These are phyloP conservation scores for Copromyces sp. DNA, from an alignment of 495 filamentous ascomycete genomes.

Conservation along the genomic window DNA sequence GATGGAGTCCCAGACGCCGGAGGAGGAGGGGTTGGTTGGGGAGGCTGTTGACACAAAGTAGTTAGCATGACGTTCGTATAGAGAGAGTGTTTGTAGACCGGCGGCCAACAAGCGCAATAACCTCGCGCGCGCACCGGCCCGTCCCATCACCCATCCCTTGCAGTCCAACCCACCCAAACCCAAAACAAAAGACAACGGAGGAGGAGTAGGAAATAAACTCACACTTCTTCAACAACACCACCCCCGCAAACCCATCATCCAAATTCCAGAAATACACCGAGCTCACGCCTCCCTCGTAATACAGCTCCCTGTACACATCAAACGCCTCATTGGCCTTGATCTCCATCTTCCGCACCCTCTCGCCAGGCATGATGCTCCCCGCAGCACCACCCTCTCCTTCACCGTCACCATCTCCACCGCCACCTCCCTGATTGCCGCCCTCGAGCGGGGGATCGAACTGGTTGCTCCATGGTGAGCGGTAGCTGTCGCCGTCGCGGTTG, in stretches of 20 bases:
- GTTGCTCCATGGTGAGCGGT: constrained; percentile 95
- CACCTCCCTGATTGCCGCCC: constrained; percentile 32
- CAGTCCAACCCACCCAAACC: neutral
- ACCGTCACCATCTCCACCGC: constrained; percentile 25
- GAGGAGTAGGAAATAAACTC: constrained; percentile 15
- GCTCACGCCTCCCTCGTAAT: constrained; percentile 92
- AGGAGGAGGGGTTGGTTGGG: constrained; percentile 48
- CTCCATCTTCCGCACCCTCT: constrained; percentile 87
- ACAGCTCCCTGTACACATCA: constrained; percentile 93
- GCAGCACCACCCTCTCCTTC: constrained; percentile 52
- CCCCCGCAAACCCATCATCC: constrained; percentile 96
- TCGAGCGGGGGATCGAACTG: constrained; percentile 83
- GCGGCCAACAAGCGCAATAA: neutral
- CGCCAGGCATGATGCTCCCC: constrained; percentile 48
- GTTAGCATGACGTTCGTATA: neutral
- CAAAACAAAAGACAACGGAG: neutral
- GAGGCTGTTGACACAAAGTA: constrained; percentile 11
- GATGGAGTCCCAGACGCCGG: constrained; percentile 94
- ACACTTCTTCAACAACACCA: constrained; percentile 93
- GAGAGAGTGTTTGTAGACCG: neutral
- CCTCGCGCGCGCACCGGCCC: neutral
- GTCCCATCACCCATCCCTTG: neutral
- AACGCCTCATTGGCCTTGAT: constrained; percentile 89
- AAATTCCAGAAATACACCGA: constrained; percentile 98
- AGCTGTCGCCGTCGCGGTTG: constrained; percentile 96